These are phyloP conservation scores for Allium fistulosum DNA, from an alignment of 106 monocot genomes.

Conservation along the genomic window DNA sequence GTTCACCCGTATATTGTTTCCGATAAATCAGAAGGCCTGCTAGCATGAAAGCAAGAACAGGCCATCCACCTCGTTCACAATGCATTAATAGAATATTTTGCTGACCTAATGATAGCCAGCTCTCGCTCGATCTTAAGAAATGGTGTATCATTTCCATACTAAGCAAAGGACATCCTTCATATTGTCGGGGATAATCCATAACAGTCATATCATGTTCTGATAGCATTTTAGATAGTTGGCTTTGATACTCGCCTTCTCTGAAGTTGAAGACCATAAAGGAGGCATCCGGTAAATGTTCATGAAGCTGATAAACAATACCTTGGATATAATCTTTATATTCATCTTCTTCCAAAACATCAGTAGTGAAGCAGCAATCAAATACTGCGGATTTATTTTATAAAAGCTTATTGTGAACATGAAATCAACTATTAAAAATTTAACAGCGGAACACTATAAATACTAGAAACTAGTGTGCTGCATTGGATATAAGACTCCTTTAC, in stretches of 20 bases:
- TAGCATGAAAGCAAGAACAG: slow-evolving; percentile 92
- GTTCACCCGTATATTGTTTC: slow-evolving; percentile 73
- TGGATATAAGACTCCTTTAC: no score
- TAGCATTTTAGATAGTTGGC: slow-evolving; percentile 54
- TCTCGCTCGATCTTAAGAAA: slow-evolving; percentile 83
- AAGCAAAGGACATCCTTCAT: slow-evolving; percentile 84
- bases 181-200: slow-evolving; percentile 90
- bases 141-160: slow-evolving; percentile 95
- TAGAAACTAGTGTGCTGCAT: no score
- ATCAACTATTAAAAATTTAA: background rate
- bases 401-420: background rate
- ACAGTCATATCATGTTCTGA: slow-evolving; percentile 77
- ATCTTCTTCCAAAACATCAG: slow-evolving; percentile 57
- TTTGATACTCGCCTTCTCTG: slow-evolving; percentile 59
- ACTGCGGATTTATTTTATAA: slow-evolving; percentile 29
- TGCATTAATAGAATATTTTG: slow-evolving; percentile 80
- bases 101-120: slow-evolving; percentile 79
- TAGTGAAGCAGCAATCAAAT: slow-evolving; percentile 90
- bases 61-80: slow-evolving; percentile 92
- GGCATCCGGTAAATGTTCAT: slow-evolving; percentile 64
- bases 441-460: no score
- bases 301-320: slow-evolving; percentile 64
- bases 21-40: slow-evolving; percentile 77
- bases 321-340: slow-evolving; percentile 63
- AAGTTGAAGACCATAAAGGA: slow-evolving; percentile 98